phyloP scores from a whole-genome alignment of 805 yeast genomes.

The Saturnispora mendoncae region DNA sequence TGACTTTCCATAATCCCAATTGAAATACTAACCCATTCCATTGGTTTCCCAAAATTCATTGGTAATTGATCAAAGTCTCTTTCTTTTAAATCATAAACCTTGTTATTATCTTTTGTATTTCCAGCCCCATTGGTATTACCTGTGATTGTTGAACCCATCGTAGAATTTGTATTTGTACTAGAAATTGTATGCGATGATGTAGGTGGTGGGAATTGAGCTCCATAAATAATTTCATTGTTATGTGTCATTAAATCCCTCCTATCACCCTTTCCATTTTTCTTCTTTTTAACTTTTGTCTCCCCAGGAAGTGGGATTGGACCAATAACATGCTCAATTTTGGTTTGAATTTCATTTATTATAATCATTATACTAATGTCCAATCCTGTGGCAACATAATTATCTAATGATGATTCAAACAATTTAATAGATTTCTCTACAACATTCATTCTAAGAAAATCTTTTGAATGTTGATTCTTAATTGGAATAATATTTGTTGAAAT shows the following conservation, averaged over 20 bases:
- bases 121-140: neutral
- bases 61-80: conserved; percentile 17
- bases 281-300: neutral
- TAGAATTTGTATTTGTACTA: neutral
- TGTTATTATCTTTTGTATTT: neutral
- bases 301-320: conserved; percentile 23
- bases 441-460: conserved; percentile 70
- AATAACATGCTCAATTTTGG: conserved; percentile 12
- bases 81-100: conserved; percentile 9
- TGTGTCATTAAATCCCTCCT: neutral
- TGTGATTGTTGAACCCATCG: neutral
- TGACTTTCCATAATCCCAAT: conserved; percentile 61
- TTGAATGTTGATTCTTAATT: conserved; percentile 41
- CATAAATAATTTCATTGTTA: conserved; percentile 1
- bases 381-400: conserved; percentile 87
- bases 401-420: conserved; percentile 69
- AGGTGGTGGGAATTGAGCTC: conserved; percentile 11
- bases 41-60: conserved; percentile 27
- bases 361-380: conserved; percentile 88
- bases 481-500: conserved; percentile 42
- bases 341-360: conserved; percentile 60
- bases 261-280: neutral
- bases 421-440: conserved; percentile 55
- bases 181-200: conserved; percentile 9
- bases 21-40: conserved; percentile 57